Evolutionary conservation across 257 asterid species (phyloP).

Genomic region (Fraxinus cuspidata): DNA sequence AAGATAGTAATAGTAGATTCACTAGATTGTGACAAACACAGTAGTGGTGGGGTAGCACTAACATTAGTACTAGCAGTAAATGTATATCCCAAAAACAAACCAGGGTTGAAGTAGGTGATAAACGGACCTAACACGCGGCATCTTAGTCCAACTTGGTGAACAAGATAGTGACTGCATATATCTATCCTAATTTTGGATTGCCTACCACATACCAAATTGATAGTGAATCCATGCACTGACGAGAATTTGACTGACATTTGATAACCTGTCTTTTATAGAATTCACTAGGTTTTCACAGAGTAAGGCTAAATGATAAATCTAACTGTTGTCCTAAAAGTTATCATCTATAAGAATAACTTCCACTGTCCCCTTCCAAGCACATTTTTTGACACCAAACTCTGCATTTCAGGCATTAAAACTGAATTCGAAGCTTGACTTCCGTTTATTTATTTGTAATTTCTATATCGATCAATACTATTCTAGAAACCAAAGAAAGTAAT

Average conservation of each 20-base stretch:
- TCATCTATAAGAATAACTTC: not conserved
- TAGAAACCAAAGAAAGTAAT: slow-evolving; percentile 16
- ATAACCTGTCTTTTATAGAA: slow-evolving; percentile 1
- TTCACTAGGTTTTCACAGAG: not conserved
- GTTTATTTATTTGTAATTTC: not conserved
- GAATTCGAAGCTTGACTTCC: slow-evolving; percentile 15
- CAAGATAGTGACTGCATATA: not conserved
- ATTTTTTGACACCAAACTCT: slow-evolving; percentile 7
- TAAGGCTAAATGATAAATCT: not conserved
- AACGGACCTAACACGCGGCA: not conserved
- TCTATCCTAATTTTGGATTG: slow-evolving; percentile 4
- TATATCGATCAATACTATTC: slow-evolving; percentile 11
- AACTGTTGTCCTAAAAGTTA: not conserved
- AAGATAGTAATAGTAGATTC: not conserved
- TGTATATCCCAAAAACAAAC: slow-evolving; percentile 1
- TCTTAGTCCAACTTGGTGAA: slow-evolving; percentile 13
- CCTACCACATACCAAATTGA: not conserved
- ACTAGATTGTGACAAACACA: too few species aligned
- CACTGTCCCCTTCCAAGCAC: not conserved
- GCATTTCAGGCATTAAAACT: slow-evolving; percentile 14
- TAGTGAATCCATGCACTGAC: not conserved
- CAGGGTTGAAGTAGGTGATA: not conserved
- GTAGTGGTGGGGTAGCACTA: too few species aligned
- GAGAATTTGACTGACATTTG: not conserved
- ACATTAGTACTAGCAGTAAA: not conserved